Percentiles rank a stretch among this genome's conserved stretches.
Conservation (phyloP, 257 asterid genomes). For the Scutellaria minor region DNA sequence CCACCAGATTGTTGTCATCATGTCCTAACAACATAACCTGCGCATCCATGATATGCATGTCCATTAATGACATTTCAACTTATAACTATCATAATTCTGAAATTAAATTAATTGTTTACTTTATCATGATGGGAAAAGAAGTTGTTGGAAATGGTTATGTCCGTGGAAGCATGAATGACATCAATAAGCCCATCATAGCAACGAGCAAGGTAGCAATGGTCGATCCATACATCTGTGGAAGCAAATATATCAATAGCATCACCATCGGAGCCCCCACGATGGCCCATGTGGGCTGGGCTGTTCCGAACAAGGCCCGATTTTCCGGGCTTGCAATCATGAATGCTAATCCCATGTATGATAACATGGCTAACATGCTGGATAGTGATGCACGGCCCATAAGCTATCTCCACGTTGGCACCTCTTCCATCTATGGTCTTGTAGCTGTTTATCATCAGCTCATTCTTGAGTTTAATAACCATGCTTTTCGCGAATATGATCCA, state of each 20-base stretch:
- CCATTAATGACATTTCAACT: too few species aligned
- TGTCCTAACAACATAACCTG: slow-evolving; percentile 76
- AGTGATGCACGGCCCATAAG: slow-evolving; percentile 85
- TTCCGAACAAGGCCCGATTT: slow-evolving; percentile 56
- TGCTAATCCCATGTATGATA: slow-evolving; percentile 73
- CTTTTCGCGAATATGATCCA: slow-evolving; percentile 69
- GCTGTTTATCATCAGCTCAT: slow-evolving; percentile 72
- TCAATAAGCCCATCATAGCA: slow-evolving; percentile 75
- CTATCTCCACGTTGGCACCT: slow-evolving; percentile 83
- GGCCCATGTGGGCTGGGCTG: slow-evolving; percentile 59
- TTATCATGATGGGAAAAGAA: slow-evolving; percentile 83
- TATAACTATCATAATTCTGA: background rate
- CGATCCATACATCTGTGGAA: slow-evolving; percentile 75
- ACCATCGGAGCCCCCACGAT: slow-evolving; percentile 72
- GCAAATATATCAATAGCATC: slow-evolving; percentile 68
- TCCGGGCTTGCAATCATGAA: slow-evolving; percentile 84
- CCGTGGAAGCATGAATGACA: slow-evolving; percentile 80
- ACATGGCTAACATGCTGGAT: slow-evolving; percentile 59
- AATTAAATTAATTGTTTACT: slow-evolving; percentile 38
- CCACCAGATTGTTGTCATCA: slow-evolving; percentile 59
- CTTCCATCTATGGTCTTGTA: slow-evolving; percentile 93
- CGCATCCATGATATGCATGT: background rate
- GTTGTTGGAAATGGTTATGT: slow-evolving; percentile 80
- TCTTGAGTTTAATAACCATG: slow-evolving; percentile 66
- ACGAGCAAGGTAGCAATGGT: slow-evolving; percentile 75